Percentiles rank a stretch among this genome's conserved stretches.
These are phyloP conservation scores for Debaryomyces sp. DNA, from an alignment of 1,139 yeast species.

Conservation along the genomic window DNA sequence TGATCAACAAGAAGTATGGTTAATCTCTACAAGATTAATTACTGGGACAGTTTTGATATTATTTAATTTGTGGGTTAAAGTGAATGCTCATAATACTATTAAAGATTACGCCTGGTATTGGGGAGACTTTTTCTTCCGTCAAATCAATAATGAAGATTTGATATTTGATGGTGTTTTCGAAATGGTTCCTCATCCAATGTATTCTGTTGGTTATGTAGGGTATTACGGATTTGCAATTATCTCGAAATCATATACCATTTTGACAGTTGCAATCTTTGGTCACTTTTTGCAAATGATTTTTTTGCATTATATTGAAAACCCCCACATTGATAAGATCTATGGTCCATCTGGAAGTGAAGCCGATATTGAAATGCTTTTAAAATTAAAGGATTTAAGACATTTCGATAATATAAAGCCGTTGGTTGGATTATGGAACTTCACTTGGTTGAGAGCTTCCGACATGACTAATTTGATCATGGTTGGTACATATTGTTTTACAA, in stretches of 20 bases:
- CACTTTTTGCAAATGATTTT: slow-evolving; percentile 82
- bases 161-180: slow-evolving; percentile 91
- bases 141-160: slow-evolving; percentile 71
- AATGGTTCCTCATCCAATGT: slow-evolving; percentile 94
- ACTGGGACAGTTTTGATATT: slow-evolving; percentile 55
- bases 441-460: slow-evolving; percentile 67
- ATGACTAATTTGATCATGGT: slow-evolving; percentile 55
- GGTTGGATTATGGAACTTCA: slow-evolving; percentile 66
- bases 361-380: slow-evolving; percentile 37
- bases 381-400: slow-evolving; percentile 46
- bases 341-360: slow-evolving; percentile 47
- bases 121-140: slow-evolving; percentile 91
- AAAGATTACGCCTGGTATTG: slow-evolving; percentile 95
- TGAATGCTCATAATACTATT: slow-evolving; percentile 89
- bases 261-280: slow-evolving; percentile 72
- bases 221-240: slow-evolving; percentile 84
- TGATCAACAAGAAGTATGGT: slow-evolving; percentile 32
- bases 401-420: slow-evolving; percentile 61
- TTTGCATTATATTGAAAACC: slow-evolving; percentile 77
- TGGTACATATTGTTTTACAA: slow-evolving; percentile 42
- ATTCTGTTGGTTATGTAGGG: slow-evolving; percentile 87
- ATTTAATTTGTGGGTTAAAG: slow-evolving; percentile 84
- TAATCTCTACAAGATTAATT: slow-evolving; percentile 39
- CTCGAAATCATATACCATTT: slow-evolving; percentile 73
- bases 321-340: slow-evolving; percentile 85